Evolutionary conservation across 2,329 filamentous ascomycete genomes (phyloP), one percentile per base, ranked within the genome.

Genomic region (Magnaporthiopsis incrustans): DNA sequence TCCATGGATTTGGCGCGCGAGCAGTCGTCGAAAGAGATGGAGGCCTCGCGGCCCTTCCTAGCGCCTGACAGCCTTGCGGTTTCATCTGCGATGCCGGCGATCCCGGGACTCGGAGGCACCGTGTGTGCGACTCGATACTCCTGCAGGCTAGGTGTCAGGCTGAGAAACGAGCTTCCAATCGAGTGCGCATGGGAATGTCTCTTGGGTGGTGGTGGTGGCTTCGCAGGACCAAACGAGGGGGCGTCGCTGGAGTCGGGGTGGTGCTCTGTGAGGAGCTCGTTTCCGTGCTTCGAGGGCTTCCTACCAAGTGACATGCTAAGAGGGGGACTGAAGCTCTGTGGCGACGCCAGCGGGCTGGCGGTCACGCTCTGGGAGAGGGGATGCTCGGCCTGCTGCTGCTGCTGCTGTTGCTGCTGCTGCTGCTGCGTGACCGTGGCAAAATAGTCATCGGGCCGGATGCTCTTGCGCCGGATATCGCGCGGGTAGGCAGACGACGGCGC

Each of bases 351-450:
- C 1, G 89, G 90, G 70, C 87, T 90, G 25, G 85, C 89, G 50
- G 85, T 87, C 61, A 90, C 83, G 72, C 89, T 93, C 69, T 91
- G 88, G 25, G 90, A 86, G 57, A 94, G 77, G 26, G 90, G 90
- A 73, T 94, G 90, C 63, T 91, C 89, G 61, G 77, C 76, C 18
- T 22, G 18, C 63, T 82, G 80, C 68, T 81, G 80, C 68, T 81
- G 70, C 44, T 30, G 30, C 7, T 30, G 30, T 5, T 30, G 30
- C 30, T 30, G 30, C 18, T 22, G 18, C 63, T 82, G 80, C 69
- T 81, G 77, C 69, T 70, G 70, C 44, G 74, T 77, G 27, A 77
- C 69, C 61, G 74, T 77, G 30, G 78, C 72, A 66, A 86, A 85
- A 69, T 83, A 84, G 75, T 85, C 74, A 75, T 86, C 76, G 70